These are phyloP conservation scores for Lactuca sativa DNA, from an alignment of 129 eudicot genomes.

Conservation along the genomic window DNA sequence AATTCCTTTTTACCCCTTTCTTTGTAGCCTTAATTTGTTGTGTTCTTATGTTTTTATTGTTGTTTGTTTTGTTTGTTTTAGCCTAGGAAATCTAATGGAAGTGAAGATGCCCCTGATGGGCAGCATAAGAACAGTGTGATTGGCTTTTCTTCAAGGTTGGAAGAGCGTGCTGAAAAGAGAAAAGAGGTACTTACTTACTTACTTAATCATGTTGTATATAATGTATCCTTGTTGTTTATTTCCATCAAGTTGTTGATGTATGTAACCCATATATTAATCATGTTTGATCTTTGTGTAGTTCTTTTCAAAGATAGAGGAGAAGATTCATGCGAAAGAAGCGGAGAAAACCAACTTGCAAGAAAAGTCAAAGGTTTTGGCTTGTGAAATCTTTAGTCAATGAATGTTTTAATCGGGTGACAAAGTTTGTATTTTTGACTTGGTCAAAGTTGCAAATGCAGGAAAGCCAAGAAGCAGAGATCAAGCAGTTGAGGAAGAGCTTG, in stretches of 20 bases:
- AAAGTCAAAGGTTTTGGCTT: constrained; percentile 72
- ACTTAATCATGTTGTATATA: background rate
- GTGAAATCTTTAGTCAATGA: constrained; percentile 11
- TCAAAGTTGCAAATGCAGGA: constrained; percentile 49
- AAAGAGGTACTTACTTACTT: constrained; percentile 52
- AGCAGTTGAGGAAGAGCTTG: constrained; percentile 70
- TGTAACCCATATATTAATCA: background rate
- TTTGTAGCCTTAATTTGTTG: constrained; percentile 1
- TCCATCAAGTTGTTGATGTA: background rate
- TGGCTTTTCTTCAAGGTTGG: constrained; percentile 76
- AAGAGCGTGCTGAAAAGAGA: constrained; percentile 94
- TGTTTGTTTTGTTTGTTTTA: constrained; percentile 35
- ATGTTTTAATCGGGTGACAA: background rate
- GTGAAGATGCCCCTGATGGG: constrained; percentile 33
- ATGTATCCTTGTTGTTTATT: background rate
- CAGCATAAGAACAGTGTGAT: constrained; percentile 46
- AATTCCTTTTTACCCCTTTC: background rate
- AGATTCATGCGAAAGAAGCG: constrained; percentile 43
- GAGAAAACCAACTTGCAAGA: constrained; percentile 41
- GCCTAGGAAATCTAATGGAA: constrained; percentile 54
- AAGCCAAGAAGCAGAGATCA: constrained; percentile 85
- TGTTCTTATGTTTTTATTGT: background rate
- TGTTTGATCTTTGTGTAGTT: constrained; percentile 47
- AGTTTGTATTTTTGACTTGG: background rate
- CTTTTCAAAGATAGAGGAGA: constrained; percentile 60